phyloP scores from a whole-genome alignment of 805 yeast genomes.

The Pichia exigua region DNA sequence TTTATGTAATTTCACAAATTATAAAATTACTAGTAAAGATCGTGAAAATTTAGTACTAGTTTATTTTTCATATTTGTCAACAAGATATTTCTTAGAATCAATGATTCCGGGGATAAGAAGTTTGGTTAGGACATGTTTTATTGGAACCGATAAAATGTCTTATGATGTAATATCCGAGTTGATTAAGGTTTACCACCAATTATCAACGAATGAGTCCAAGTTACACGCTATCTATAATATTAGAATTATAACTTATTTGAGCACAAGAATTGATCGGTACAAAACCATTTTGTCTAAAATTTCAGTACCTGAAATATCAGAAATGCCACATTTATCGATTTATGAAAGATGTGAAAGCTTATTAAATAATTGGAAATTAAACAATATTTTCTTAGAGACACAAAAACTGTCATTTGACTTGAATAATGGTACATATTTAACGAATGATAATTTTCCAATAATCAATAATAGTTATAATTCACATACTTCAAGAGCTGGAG shows the following conservation, averaged over 20 bases:
- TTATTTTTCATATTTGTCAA: not conserved
- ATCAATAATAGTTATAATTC: not conserved
- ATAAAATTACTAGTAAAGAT: not conserved
- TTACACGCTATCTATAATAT: conserved; percentile 1
- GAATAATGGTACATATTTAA: not conserved
- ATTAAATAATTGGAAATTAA: not conserved
- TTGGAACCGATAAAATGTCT: not conserved
- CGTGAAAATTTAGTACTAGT: not conserved
- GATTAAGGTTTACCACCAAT: not conserved
- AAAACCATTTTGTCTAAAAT: not conserved
- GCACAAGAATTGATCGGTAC: not conserved
- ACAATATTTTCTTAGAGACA: not conserved
- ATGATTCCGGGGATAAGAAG: conserved; percentile 2
- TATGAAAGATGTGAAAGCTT: not conserved
- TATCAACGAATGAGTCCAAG: not conserved
- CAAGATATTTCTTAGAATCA: conserved; percentile 1
- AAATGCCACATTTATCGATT: not conserved
- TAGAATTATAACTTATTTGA: not conserved
- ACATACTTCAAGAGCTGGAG: not conserved
- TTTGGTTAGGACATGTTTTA: not conserved
- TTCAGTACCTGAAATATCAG: conserved; percentile 1
- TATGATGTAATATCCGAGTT: not conserved
- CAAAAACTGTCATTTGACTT: not conserved
- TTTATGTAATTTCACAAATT: not conserved
- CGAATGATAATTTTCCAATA: not conserved